Evolutionary conservation across 257 asterid genomes (phyloP).

Genomic region (Capsicum baccatum): DNA sequence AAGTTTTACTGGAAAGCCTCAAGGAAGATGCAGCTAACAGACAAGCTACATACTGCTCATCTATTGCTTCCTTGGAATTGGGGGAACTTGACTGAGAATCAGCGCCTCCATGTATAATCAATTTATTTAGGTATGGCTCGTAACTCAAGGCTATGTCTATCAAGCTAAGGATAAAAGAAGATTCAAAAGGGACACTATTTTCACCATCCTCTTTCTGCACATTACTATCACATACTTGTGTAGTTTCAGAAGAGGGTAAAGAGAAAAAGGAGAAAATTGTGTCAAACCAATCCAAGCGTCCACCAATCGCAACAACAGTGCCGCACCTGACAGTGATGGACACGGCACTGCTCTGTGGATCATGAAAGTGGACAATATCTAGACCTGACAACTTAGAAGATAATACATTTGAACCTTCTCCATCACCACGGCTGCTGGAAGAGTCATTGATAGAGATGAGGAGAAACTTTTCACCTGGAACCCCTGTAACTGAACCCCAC

Average conservation of each 20-base stretch:
- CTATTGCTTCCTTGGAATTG: conserved; percentile 41
- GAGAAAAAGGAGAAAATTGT: conserved; percentile 65
- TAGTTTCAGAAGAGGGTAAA: conserved; percentile 58
- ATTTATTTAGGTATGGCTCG: conserved; percentile 64
- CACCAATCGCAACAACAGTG: conserved; percentile 85
- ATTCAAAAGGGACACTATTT: conserved; percentile 43
- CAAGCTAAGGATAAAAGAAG: conserved; percentile 84
- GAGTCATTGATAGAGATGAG: conserved; percentile 82
- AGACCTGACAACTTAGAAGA: conserved; percentile 76
- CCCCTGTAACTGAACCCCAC: conserved; percentile 78
- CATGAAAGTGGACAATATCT: conserved; percentile 67
- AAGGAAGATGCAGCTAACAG: conserved; percentile 87
- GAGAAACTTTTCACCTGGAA: conserved; percentile 64
- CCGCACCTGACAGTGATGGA: conserved; percentile 71
- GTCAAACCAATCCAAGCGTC: conserved; percentile 94
- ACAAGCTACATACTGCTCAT: conserved; percentile 65
- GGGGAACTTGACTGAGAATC: conserved; percentile 40
- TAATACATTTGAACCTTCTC: conserved; percentile 85
- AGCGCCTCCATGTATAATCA: conserved; percentile 35
- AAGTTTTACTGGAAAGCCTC: conserved; percentile 59
- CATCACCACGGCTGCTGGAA: conserved; percentile 88
- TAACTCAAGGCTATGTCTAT: conserved; percentile 85
- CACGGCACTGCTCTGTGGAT: conserved; percentile 63
- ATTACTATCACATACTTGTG: conserved; percentile 48
- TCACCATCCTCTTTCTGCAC: conserved; percentile 42